A percentile compares a stretch with the other conserved stretches of the same genome.
phyloP scores from a whole-genome alignment of 371 early-diverging fungal genomes.

The Coemansia sp. region DNA sequence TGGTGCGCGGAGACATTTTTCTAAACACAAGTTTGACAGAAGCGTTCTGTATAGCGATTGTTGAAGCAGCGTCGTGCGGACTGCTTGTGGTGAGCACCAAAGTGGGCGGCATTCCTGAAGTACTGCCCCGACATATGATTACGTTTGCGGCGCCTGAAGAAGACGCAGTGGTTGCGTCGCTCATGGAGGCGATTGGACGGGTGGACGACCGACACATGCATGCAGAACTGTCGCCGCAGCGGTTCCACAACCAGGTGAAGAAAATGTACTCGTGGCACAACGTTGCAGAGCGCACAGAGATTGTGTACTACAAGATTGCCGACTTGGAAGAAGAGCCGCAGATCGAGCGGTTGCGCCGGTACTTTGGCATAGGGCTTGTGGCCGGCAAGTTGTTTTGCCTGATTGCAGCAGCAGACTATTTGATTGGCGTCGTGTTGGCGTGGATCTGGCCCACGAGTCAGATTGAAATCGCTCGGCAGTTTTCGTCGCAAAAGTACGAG shows the following conservation, averaged over 20 bases:
- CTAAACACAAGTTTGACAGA: conserved; percentile 99
- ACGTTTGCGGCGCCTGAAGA: conserved; percentile 89
- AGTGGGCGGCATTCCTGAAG: conserved; percentile 99
- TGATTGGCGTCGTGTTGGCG: conserved; percentile 79
- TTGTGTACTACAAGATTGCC: conserved; percentile 73
- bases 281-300: conserved; percentile 90
- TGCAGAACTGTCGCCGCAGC: conserved; percentile 64
- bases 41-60: conserved; percentile 98
- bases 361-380: conserved; percentile 86
- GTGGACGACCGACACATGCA: conserved; percentile 57
- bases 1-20: conserved; percentile 96
- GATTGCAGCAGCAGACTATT: conserved; percentile 81
- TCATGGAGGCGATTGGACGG: conserved; percentile 72
- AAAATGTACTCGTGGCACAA: conserved; percentile 96
- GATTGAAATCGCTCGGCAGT: conserved; percentile 67
- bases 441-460: conserved; percentile 71
- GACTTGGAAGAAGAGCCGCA: conserved; percentile 66
- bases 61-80: conserved; percentile 98
- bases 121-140: conserved; percentile 95
- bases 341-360: conserved; percentile 78
- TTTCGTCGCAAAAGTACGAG: conserved; percentile 32
- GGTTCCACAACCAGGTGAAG: conserved; percentile 79
- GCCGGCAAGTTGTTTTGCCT: conserved; percentile 91
- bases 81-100: conserved; percentile 95
- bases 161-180: conserved; percentile 75